phyloP scores from a whole-genome alignment of 495 filamentous ascomycete species.

The Penicillium waksmanii region DNA sequence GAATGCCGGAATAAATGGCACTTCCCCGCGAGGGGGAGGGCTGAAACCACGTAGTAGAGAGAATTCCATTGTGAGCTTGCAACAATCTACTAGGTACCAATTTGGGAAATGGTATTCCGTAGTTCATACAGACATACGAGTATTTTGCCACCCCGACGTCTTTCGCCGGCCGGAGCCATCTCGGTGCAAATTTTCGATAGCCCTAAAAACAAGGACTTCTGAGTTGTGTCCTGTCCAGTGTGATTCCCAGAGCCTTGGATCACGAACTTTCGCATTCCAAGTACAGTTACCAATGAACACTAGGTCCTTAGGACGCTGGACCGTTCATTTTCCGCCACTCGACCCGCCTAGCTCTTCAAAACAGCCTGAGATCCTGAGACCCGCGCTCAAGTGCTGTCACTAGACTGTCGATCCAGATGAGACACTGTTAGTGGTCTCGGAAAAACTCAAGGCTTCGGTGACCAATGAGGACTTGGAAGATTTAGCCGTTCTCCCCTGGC shows the following conservation, averaged over 20 bases:
- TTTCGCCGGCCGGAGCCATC: slow-evolving; percentile 3
- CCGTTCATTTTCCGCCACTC: slow-evolving; percentile 1
- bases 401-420: slow-evolving; percentile 10
- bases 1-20: not conserved
- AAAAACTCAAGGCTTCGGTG: not conserved
- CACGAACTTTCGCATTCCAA: not conserved
- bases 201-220: not conserved
- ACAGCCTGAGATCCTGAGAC: slow-evolving; percentile 10
- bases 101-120: not conserved
- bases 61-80: slow-evolving; percentile 7
- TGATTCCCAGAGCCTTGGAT: not conserved
- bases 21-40: slow-evolving; percentile 19
- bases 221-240: not conserved
- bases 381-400: slow-evolving; percentile 12
- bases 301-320: not conserved
- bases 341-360: not conserved
- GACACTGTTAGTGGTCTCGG: slow-evolving; percentile 7
- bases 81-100: not conserved
- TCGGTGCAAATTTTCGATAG: not conserved
- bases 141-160: slow-evolving; percentile 4
- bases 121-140: too few species aligned
- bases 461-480: not conserved
- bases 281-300: not conserved
- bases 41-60: slow-evolving; percentile 15
- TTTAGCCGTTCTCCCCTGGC: not conserved